A percentile compares a stretch with the other conserved stretches of the same genome.
phyloP scores from a whole-genome alignment of 2,329 filamentous ascomycete species.

The Diaporthe citri region DNA sequence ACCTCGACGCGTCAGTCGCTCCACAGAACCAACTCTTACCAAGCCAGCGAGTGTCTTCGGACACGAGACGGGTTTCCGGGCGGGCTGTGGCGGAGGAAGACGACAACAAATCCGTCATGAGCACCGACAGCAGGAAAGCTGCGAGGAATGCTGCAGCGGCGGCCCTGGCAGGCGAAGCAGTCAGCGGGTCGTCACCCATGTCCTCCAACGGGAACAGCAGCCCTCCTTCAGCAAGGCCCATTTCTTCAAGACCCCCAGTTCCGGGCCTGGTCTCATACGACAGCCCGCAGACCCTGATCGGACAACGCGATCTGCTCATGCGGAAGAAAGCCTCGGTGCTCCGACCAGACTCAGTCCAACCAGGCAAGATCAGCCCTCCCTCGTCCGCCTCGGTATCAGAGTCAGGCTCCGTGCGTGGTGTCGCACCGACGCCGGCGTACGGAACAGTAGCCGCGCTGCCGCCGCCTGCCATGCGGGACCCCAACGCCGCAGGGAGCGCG shows the following conservation, averaged over 20 bases:
- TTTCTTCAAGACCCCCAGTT: slow-evolving; percentile 47
- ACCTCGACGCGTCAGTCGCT: neutral
- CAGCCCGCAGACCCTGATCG: slow-evolving; percentile 68
- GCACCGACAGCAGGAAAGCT: slow-evolving; percentile 35
- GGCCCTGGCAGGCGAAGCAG: slow-evolving; percentile 23
- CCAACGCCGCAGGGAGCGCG: slow-evolving; percentile 33
- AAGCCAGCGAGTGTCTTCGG: neutral
- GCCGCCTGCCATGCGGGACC: slow-evolving; percentile 24
- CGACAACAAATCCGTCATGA: slow-evolving; percentile 40
- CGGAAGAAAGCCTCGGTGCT: slow-evolving; percentile 57
- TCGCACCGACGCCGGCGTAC: neutral
- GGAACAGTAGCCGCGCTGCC: slow-evolving; percentile 9
- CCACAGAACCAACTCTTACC: slow-evolving; percentile 39
- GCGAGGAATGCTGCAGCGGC: slow-evolving; percentile 41
- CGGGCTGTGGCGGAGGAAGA: slow-evolving; percentile 56
- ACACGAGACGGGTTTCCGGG: slow-evolving; percentile 4
- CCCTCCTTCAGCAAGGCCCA: slow-evolving; percentile 34
- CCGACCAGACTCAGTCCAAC: slow-evolving; percentile 41
- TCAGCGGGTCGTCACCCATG: slow-evolving; percentile 44
- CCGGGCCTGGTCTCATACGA: slow-evolving; percentile 64
- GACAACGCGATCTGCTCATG: slow-evolving; percentile 66
- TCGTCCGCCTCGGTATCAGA: slow-evolving; percentile 54
- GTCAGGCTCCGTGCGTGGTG: slow-evolving; percentile 55
- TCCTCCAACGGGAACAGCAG: slow-evolving; percentile 25
- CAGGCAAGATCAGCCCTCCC: slow-evolving; percentile 9